Evolutionary conservation across 1,284 basidiomycete species (phyloP), one percentile per base, ranked within the genome.

Genomic region (Leccinum griseonigrum): DNA sequence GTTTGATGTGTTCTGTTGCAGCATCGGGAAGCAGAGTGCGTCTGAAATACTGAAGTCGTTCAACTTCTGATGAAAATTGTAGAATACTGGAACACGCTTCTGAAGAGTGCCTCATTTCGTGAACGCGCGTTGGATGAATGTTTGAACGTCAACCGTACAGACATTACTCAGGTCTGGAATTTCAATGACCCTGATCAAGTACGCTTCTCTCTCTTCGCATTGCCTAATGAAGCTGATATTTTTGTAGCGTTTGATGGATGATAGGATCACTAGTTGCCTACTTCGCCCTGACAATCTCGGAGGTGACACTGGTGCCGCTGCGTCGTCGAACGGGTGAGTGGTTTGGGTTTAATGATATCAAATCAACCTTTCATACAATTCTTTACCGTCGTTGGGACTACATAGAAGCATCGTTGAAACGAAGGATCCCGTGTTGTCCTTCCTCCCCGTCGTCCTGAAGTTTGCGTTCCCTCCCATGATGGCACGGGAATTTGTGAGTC

Each of bases 61-160:
- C 22, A 4, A 31, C 16, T 28, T 54, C 53, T 56, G 3, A 46
- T 1, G 7, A 34, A 5, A 46, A 3, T 40, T 7, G 11, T 36
- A 76, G 75, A 65, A 53, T 74, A 74, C 36, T 77, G 74, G 74
- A 62, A 40, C 10, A 64, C 51, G 11, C 67, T 76, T 22, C 53
- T 63, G 43, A 67, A 65, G 28, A 72, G 72, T 29, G 48, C 65
- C 2, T 43, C 68, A 22, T 70, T 76, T 58, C 40, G 46, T 1
- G 65, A 61, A 3, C 61, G 18, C 31, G 67, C 67, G 1, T 63
- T 56, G 40, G 54, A 50, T 8, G 55, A 61, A 11, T 76, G 73
- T 51, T 51, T 76, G 54, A 8, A 64, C 9, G 59, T 67, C 1
- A 63, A 76, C 29, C 73, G 65, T 16, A n/a, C 51, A 3, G 75